Conservation (phyloP, 495 filamentous ascomycete genomes). For the Copromyces sp. region DNA sequence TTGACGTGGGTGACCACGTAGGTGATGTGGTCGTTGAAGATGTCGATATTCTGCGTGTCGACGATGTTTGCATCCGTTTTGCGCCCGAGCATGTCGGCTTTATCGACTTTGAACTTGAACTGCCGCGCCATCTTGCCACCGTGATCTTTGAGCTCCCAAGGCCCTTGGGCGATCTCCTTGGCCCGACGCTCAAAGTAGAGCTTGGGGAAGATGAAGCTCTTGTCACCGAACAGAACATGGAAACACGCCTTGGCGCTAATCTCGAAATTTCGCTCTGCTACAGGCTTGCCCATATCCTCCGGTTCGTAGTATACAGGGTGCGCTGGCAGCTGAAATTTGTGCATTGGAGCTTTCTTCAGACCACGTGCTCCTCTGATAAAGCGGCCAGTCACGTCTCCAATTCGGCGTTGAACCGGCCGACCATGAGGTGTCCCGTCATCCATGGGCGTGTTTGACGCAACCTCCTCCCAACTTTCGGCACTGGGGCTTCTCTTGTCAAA, state of each 20-base stretch:
- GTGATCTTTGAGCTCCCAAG: slow-evolving; percentile 64
- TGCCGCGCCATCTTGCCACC: slow-evolving; percentile 56
- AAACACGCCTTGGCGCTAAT: slow-evolving; percentile 88
- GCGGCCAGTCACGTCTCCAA: slow-evolving; percentile 38
- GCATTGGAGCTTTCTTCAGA: slow-evolving; percentile 39
- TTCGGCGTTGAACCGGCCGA: slow-evolving; percentile 30
- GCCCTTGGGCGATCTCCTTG: slow-evolving; percentile 69
- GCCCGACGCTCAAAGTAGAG: slow-evolving; percentile 80
- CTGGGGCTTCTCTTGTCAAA: slow-evolving; percentile 55
- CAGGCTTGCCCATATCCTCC: slow-evolving; percentile 57
- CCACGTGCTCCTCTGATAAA: slow-evolving; percentile 38
- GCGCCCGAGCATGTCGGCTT: slow-evolving; percentile 53
- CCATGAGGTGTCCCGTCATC: slow-evolving; percentile 43
- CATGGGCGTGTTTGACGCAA: slow-evolving; percentile 53
- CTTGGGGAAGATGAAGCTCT: slow-evolving; percentile 84
- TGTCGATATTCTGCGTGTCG: slow-evolving; percentile 84
- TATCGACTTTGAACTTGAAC: slow-evolving; percentile 70
- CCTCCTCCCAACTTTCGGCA: slow-evolving; percentile 89
- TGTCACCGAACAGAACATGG: slow-evolving; percentile 92
- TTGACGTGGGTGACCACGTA: slow-evolving; percentile 87
- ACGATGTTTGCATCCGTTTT: slow-evolving; percentile 49
- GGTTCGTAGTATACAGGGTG: slow-evolving; percentile 78
- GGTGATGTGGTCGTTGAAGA: slow-evolving; percentile 88
- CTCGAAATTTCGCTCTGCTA: slow-evolving; percentile 70
- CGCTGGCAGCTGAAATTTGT: slow-evolving; percentile 76